These are phyloP conservation scores for Aquilaria agallochum DNA, from an alignment of 441 rosid genomes.

Conservation along the genomic window DNA sequence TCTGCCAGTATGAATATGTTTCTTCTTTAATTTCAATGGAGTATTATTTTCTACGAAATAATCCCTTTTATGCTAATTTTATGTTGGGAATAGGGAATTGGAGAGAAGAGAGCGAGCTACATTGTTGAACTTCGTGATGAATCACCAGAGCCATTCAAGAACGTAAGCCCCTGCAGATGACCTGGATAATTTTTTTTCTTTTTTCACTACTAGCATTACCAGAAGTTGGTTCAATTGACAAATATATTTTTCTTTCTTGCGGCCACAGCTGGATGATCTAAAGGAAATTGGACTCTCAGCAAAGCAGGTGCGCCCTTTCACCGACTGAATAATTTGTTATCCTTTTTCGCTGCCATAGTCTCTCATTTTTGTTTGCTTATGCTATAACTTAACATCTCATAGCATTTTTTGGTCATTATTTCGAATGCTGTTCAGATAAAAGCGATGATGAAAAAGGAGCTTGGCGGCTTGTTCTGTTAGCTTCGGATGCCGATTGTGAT, in stretches of 20 bases:
- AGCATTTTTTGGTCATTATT: not conserved
- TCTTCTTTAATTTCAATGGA: not conserved
- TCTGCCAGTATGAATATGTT: not conserved
- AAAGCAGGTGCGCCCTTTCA: slow-evolving; percentile 50
- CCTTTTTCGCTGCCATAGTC: too few relatives aligned
- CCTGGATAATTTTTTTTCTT: not conserved
- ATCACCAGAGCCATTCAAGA: slow-evolving; percentile 62
- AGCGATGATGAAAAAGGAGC: slow-evolving; percentile 35
- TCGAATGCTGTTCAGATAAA: slow-evolving; percentile 31
- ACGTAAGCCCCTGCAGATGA: slow-evolving; percentile 30
- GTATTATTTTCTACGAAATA: not conserved
- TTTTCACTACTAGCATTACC: not conserved
- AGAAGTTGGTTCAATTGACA: not conserved
- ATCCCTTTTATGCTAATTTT: not conserved
- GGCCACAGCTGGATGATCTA: slow-evolving; percentile 55
- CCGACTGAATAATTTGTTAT: too few relatives aligned
- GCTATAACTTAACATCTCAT: not conserved
- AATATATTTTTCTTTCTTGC: too few relatives aligned
- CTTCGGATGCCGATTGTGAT: not conserved
- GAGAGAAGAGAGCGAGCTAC: slow-evolving; percentile 68
- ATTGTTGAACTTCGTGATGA: slow-evolving; percentile 62
- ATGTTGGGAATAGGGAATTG: slow-evolving; percentile 54
- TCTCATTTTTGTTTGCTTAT: not conserved
- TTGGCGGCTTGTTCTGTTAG: slow-evolving; percentile 33
- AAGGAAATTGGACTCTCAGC: slow-evolving; percentile 62